Evolutionary conservation across 2,329 filamentous ascomycete species (phyloP).

Genomic region (Aspergillus intermedius): DNA sequence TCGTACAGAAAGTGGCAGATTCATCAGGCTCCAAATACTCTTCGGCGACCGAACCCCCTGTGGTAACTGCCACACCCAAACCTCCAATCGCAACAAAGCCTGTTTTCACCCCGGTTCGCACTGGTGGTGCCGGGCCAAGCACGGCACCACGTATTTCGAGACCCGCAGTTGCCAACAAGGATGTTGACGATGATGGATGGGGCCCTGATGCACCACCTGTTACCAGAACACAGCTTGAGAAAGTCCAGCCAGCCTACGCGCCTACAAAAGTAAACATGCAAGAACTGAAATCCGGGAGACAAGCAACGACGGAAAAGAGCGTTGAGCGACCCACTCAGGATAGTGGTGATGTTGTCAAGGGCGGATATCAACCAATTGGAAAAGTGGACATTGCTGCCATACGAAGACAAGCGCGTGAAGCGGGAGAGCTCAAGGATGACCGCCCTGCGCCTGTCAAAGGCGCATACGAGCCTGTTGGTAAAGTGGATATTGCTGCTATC

Average conservation of each 20-base stretch:
- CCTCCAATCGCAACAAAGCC: slow-evolving; percentile 81
- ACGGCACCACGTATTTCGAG: slow-evolving; percentile 53
- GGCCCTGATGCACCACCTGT: slow-evolving; percentile 88
- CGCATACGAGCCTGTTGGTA: slow-evolving; percentile 88
- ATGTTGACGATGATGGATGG: slow-evolving; percentile 83
- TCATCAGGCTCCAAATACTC: slow-evolving; percentile 94
- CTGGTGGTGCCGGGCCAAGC: slow-evolving; percentile 56
- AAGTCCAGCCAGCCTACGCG: slow-evolving; percentile 86
- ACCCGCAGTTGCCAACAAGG: slow-evolving; percentile 44
- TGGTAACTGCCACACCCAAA: slow-evolving; percentile 47
- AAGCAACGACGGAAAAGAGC: slow-evolving; percentile 49
- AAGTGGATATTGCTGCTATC: slow-evolving; percentile 95
- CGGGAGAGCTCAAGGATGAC: slow-evolving; percentile 56
- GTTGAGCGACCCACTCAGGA: slow-evolving; percentile 40
- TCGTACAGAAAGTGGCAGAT: slow-evolving; percentile 90
- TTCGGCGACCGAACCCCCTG: slow-evolving; percentile 53
- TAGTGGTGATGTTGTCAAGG: slow-evolving; percentile 63
- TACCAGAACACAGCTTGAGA: slow-evolving; percentile 79
- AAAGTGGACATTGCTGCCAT: slow-evolving; percentile 97
- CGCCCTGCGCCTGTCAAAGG: slow-evolving; percentile 82
- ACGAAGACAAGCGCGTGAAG: slow-evolving; percentile 63
- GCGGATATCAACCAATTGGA: slow-evolving; percentile 86
- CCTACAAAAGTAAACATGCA: slow-evolving; percentile 93
- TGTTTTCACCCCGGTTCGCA: slow-evolving; percentile 72
- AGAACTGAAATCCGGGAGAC: slow-evolving; percentile 68